Percentiles rank a stretch among this genome's conserved stretches.
Conservation (phyloP, 2,329 filamentous ascomycete species). For the Penicillium hesseltinei region DNA sequence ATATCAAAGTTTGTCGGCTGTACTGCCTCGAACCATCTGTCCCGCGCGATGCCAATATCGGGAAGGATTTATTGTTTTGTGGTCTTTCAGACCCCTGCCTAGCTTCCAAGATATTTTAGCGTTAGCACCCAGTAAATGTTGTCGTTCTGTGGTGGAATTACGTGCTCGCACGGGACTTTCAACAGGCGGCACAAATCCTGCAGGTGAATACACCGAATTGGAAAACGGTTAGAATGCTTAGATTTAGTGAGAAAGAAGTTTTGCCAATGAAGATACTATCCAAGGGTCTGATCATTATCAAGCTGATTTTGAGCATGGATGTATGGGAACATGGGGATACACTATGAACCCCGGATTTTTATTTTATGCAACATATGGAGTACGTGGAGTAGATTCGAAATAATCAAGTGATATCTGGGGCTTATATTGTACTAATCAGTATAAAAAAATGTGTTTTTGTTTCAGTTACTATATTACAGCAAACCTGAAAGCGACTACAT, state of each 20-base stretch:
- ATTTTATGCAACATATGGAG: background rate
- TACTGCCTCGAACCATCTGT: background rate
- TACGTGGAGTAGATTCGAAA: background rate
- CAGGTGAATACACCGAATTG: background rate
- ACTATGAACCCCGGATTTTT: background rate
- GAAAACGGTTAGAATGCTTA: background rate
- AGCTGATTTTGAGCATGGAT: background rate
- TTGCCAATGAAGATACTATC: background rate
- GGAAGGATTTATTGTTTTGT: background rate
- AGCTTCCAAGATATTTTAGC: background rate
- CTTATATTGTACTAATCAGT: background rate
- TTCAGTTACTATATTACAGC: background rate
- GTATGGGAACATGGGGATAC: background rate
- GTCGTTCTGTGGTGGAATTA: slow-evolving; percentile 27
- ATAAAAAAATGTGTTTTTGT: background rate
- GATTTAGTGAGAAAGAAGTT: background rate
- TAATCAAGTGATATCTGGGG: background rate
- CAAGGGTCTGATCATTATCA: background rate
- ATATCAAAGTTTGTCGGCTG: background rate
- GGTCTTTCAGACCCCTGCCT: background rate
- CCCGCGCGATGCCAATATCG: slow-evolving; percentile 17
- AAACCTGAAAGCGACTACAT: background rate
- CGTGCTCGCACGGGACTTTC: slow-evolving; percentile 32
- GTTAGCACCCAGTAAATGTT: slow-evolving; percentile 20
- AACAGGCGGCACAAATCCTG: background rate